Evolutionary conservation across 306 rosid genomes (phyloP).

Genomic region (Vigna angularis): DNA sequence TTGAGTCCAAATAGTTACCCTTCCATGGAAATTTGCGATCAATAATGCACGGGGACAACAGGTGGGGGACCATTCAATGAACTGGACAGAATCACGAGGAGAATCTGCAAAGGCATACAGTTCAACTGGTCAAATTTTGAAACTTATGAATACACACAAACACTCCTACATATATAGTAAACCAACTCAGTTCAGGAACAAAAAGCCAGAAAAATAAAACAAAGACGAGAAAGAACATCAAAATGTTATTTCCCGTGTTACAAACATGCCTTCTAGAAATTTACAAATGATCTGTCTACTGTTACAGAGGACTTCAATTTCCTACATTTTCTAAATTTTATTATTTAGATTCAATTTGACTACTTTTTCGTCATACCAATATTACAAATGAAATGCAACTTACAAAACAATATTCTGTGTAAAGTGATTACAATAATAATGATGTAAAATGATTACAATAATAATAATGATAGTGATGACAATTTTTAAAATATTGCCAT

Average conservation of each 20-base stretch:
- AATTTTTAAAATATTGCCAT: neutral
- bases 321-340: conserved; percentile 12
- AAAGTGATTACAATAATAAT: neutral
- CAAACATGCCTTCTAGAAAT: conserved; percentile 15
- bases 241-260: conserved; percentile 22
- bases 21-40: conserved; percentile 96
- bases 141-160: neutral
- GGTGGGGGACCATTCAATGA: conserved; percentile 96
- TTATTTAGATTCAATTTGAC: conserved; percentile 29
- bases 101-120: conserved; percentile 61
- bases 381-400: conserved; percentile 12
- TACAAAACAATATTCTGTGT: conserved; percentile 5
- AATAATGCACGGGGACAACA: conserved; percentile 88
- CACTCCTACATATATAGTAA: neutral
- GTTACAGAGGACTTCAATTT: conserved; percentile 23
- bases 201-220: neutral
- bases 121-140: conserved; percentile 39
- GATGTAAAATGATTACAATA: neutral
- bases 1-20: conserved; percentile 97
- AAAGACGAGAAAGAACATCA: conserved; percentile 12
- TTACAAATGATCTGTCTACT: conserved; percentile 24
- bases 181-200: conserved; percentile 34
- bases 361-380: conserved; percentile 20
- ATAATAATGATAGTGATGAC: neutral
- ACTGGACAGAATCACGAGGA: conserved; percentile 99